Conservation (phyloP, 2,329 filamentous ascomycete species). For the Chaetomiaceae sp. region DNA sequence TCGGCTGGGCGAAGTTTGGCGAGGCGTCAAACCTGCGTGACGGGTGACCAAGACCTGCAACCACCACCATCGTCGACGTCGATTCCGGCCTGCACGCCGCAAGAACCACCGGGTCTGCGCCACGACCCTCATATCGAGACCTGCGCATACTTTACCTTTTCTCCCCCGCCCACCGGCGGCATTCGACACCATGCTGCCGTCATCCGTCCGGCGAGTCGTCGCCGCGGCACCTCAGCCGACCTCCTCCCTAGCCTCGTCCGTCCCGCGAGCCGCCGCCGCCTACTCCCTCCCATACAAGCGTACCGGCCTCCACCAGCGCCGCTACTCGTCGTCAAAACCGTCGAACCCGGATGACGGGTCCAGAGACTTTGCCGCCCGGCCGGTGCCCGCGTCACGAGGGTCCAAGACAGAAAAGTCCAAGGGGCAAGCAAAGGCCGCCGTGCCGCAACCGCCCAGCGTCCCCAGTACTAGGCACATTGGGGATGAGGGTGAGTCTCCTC, state of each 20-base stretch:
- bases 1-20: slow-evolving; percentile 20
- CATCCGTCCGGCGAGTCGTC: slow-evolving; percentile 52
- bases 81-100: slow-evolving; percentile 5
- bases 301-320: slow-evolving; percentile 43
- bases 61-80: background rate
- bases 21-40: slow-evolving; percentile 8
- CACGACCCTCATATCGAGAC: background rate
- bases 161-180: slow-evolving; percentile 16
- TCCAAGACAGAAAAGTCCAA: slow-evolving; percentile 53
- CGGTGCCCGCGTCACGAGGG: slow-evolving; percentile 45
- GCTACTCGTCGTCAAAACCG: slow-evolving; percentile 60
- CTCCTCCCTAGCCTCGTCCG: slow-evolving; percentile 40
- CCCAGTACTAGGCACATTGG: slow-evolving; percentile 70
- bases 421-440: slow-evolving; percentile 52
- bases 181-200: slow-evolving; percentile 45
- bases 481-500: slow-evolving; percentile 52
- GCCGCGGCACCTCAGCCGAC: slow-evolving; percentile 43
- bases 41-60: slow-evolving; percentile 8
- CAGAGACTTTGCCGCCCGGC: slow-evolving; percentile 45
- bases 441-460: slow-evolving; percentile 63
- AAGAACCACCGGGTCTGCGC: background rate
- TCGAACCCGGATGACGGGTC: slow-evolving; percentile 56
- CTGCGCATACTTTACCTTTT: background rate
- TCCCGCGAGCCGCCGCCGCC: slow-evolving; percentile 37
- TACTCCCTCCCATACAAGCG: slow-evolving; percentile 36